Percentiles rank a stretch among this genome's conserved stretches.
Conservation (phyloP, 805 yeast genomes). For the Tetrapisispora taiwanensis region DNA sequence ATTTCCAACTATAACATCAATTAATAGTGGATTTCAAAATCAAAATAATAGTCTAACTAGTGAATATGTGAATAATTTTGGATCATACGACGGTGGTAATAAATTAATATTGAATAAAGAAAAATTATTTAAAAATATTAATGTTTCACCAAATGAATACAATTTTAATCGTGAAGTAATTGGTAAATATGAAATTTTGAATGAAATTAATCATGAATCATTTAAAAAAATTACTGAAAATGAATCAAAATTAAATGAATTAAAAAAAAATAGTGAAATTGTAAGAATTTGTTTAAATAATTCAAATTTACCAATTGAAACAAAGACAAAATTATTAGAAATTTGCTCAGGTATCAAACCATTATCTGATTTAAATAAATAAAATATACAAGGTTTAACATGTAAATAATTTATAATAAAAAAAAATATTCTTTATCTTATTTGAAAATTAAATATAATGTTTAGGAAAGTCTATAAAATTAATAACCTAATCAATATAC, state of each 20-base stretch:
- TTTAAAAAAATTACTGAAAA: slow-evolving; percentile 13
- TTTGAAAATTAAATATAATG: no score
- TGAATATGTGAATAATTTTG: slow-evolving; percentile 55
- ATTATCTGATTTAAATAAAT: slow-evolving; percentile 13
- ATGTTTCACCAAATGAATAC: slow-evolving; percentile 7
- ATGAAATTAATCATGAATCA: slow-evolving; percentile 5
- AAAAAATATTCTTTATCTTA: no score
- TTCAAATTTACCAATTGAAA: slow-evolving; percentile 7
- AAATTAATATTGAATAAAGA: slow-evolving; percentile 19
- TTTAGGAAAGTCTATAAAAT: no score
- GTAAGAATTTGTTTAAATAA: slow-evolving; percentile 18
- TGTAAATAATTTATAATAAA: no score
- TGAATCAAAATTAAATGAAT: slow-evolving; percentile 10
- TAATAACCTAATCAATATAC: no score
- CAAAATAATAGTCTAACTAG: slow-evolving; percentile 9
- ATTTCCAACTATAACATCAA: slow-evolving; percentile 19
- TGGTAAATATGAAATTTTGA: slow-evolving; percentile 16
- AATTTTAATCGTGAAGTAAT: slow-evolving; percentile 11
- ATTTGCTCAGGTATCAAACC: slow-evolving; percentile 27
- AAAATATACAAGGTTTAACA: not conserved
- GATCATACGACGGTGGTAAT: slow-evolving; percentile 57
- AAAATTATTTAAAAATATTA: slow-evolving; percentile 16
- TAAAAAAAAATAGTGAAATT: slow-evolving; percentile 14
- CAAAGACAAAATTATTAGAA: slow-evolving; percentile 15
- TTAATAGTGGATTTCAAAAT: slow-evolving; percentile 14